Evolutionary conservation across 2,329 filamentous ascomycete species (phyloP), one percentile per base, ranked within the genome.

Genomic region (Arthrobotrys conoides): DNA sequence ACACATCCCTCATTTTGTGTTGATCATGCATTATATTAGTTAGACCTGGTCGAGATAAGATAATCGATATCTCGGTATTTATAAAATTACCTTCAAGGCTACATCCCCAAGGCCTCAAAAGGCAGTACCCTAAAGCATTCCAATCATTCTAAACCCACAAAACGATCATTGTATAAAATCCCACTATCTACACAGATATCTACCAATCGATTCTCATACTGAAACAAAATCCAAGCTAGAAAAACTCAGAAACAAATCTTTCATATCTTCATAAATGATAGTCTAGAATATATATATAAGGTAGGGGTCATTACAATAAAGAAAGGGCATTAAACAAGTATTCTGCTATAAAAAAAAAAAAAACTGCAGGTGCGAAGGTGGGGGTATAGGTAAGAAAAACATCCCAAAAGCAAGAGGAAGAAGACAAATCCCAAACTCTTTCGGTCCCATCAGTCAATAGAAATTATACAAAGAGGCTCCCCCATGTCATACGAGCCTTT

Each of bases 181-280:
- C 27, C 27, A 3, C 27, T n/a, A n/a, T n/a, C n/a, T n/a, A n/a
- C n/a, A n/a, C n/a, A n/a, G n/a, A n/a, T n/a, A n/a, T n/a, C n/a
- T n/a, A n/a, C n/a, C n/a, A n/a, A n/a, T n/a, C n/a, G n/a, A 30
- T 30, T 30, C 27, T 30, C 27, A 30, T 30, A 30, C 3, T 30
- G 33, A 36, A 36, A 36, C 33, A 16, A 41, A 41, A 41, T 16
- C 10, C 38, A 41, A 8, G 1, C 9, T 36, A 8, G 33, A 33
- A 36, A 33, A 36, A 3, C 1, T 30, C 30, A 24, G 5, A 27
- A 24, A 51, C 24, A 3, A 51, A 38, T 22, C 24, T 38, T n/a
- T 59, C 57, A 61, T 61, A 44, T 61, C 57, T 61, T 44, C 36
- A 61, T 61, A 61, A 61, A 61, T 12, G 57, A 61, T 44, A 61